Evolutionary conservation across 2,329 filamentous ascomycete genomes (phyloP), one percentile per base, ranked within the genome.

Genomic region (Aspergillus floridensis): DNA sequence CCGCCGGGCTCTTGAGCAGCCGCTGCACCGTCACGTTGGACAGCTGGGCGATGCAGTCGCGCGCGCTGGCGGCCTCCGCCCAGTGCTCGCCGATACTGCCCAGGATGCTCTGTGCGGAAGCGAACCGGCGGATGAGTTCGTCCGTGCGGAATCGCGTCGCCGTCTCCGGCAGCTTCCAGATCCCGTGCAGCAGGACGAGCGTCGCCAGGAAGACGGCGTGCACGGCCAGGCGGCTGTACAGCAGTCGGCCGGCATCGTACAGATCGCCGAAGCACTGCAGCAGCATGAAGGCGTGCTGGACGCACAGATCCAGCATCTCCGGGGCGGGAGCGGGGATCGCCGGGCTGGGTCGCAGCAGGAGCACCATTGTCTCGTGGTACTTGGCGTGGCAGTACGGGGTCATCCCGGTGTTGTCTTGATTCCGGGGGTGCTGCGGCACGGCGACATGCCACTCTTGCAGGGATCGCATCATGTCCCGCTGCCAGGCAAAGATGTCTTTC

Each of bases 81-180:
- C 82, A 84, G 59, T 84, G 78, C 58, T 83, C 82, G 1, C 79
- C 82, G 2, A 77, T 78, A 1, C 81, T 81, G 41, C 81, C 81
- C 2, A 84, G 68, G 0, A 84, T 75, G 14, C 80, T 81, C 11
- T 80, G 68, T 0, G 79, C 72, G 1, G 76, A 73, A 22, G 75
- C 75, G 11, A 82, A 65, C 24, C 80, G 77, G 0, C 70, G 70
- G 59, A 79, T 76, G 2, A 84, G 66, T 1, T 72, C 69, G 12
- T 80, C 75, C 2, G 77, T 57, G 3, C 77, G 72, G 1, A 75
- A 73, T 1, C 69, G 66, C 0, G 68, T 67, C 1, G 79, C 74
- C 19, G 82, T 73, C 2, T 75, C 69, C 0, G 80, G 77, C 0
- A 82, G 72, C 5, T 76, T 76, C 65, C 81, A 80, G 47, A 84